Base-by-base conservation (phyloP, 768 basidiomycete species). In the Leccinum disarticulatum region DNA sequence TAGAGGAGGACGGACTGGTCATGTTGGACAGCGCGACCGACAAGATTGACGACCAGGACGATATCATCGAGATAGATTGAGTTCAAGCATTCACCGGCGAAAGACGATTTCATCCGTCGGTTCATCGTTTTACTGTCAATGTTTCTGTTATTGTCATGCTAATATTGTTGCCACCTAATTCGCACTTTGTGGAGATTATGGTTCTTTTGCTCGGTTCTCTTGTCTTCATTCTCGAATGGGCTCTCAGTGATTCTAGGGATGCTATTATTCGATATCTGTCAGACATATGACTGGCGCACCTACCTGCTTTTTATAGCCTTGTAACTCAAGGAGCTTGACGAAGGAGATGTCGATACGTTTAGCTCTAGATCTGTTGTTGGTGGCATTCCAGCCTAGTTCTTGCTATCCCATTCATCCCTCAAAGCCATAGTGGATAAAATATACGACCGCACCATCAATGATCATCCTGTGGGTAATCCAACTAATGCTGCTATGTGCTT, bases 1-100 rank as follows among this genome's bases (percentile, higher is more conserved):
- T 92, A 57, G 91, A 93, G 51, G 85, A 88, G 66, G 90, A 93
- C 57, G 91, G 91, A 9, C 66, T 93, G 49, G 70, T 93, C 35
- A 62, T 91, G 65, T 72, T 93, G 70, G 88, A 90, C 33, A 75
- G 77, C 11, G 79, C 76, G 35, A 77, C 83, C 58, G 86, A 86
- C 62, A 66, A 71, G 64, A 69, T 86, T 31, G 85, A 76, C 28
- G 85, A 76, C 28, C 68, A 82, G 25, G 85, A 86, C 53, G 85
- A 87, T 61, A 71, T 85, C 11, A 86, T 87, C 55, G 80, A 75
- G 70, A 80, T 86, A 63, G 83, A 87, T 66, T 82, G 73, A 81
- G 48, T 46, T 46, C 43, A 46, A 46, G 43, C 43, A 46, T 30
- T 22, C 15, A 30, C 9, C 28, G 2, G 31, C 6, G 22, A 19